A percentile compares a stretch with the other conserved stretches of the same genome.
Evolutionary conservation across 2,329 filamentous ascomycete genomes (phyloP).

Genomic region (Pseudogymnoascus sp.): DNA sequence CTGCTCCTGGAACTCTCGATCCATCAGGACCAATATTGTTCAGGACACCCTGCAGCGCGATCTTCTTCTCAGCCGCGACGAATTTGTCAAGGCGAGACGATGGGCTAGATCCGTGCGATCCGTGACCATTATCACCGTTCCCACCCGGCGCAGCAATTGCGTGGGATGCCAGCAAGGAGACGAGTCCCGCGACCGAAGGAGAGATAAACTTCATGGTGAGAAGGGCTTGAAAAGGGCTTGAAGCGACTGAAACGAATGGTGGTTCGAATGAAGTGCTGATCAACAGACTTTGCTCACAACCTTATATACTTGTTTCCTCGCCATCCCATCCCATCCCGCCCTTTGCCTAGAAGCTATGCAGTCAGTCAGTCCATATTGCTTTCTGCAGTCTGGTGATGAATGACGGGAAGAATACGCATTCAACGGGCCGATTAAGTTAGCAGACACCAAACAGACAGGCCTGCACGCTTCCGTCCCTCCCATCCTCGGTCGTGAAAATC

Average conservation of each 20-base stretch:
- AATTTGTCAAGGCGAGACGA: conserved; percentile 29
- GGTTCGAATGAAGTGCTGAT: background rate
- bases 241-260: background rate
- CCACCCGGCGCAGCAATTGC: conserved; percentile 15
- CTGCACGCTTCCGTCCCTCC: background rate
- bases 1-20: conserved; percentile 40
- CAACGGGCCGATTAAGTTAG: background rate
- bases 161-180: conserved; percentile 8
- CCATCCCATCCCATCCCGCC: background rate
- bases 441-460: background rate
- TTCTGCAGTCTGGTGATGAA: background rate
- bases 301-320: background rate
- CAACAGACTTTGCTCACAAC: background rate
- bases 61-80: conserved; percentile 39
- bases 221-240: background rate
- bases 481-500: background rate
- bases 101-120: conserved; percentile 11
- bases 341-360: background rate
- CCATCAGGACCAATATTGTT: conserved; percentile 51
- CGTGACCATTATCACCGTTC: background rate
- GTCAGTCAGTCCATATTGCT: background rate
- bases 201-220: background rate
- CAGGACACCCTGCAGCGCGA: conserved; percentile 46
- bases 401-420: background rate
- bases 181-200: background rate